Evolutionary conservation across 305 asterid genomes (phyloP).

Genomic region (Solanum hybrid): DNA sequence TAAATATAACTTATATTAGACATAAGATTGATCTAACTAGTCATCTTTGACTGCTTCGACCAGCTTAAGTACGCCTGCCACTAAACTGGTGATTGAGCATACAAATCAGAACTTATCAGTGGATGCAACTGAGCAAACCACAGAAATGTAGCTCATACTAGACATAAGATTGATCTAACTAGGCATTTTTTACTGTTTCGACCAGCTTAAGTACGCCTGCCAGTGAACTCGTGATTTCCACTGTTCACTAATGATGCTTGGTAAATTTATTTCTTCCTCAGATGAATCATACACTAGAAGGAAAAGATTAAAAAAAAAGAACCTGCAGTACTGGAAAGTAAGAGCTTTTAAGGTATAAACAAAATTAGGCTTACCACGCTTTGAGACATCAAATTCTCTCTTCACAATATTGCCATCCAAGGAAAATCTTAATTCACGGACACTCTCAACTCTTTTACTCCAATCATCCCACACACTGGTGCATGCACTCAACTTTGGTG

Average conservation of each 20-base stretch:
- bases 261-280: neutral
- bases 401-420: slow-evolving; percentile 22
- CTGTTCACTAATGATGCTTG: neutral
- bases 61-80: neutral
- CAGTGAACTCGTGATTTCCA: neutral
- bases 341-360: neutral
- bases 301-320: neutral
- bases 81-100: neutral
- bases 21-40: neutral
- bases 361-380: slow-evolving; percentile 36
- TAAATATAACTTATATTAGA: neutral
- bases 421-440: slow-evolving; percentile 62
- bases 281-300: neutral
- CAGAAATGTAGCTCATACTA: neutral
- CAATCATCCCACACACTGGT: slow-evolving; percentile 64
- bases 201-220: neutral
- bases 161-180: neutral
- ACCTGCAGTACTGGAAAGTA: neutral
- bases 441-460: slow-evolving; percentile 84
- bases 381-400: slow-evolving; percentile 29
- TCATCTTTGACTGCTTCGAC: neutral
- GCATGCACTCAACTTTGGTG: slow-evolving; percentile 20
- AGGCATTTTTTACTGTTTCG: neutral
- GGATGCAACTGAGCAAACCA: neutral
- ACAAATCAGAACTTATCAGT: neutral